phyloP scores from a whole-genome alignment of 2,329 filamentous ascomycete genomes.

The Neospermospora avenae region DNA sequence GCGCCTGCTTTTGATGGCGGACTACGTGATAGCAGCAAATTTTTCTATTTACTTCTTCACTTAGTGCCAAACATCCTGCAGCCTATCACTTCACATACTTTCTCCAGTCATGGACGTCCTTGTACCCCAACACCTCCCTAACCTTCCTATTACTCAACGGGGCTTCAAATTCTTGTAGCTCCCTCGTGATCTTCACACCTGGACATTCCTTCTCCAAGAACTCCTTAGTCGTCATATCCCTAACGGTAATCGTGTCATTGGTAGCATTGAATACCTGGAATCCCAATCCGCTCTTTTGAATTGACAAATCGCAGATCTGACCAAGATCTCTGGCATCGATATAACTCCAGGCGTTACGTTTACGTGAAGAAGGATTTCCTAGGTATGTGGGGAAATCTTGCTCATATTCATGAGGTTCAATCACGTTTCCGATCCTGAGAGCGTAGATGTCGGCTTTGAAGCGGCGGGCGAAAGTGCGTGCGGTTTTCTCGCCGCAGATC shows the following conservation, averaged over 20 bases:
- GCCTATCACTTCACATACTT: conserved; percentile 19
- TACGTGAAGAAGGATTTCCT: conserved; percentile 46
- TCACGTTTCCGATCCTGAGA: conserved; percentile 57
- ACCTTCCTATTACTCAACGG: conserved; percentile 61
- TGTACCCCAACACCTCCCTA: conserved; percentile 54
- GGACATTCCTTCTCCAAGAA: conserved; percentile 51
- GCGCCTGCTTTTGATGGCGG: too few relatives aligned
- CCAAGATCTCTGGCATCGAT: conserved; percentile 60
- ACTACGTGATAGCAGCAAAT: background rate
- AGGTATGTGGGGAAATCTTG: conserved; percentile 50
- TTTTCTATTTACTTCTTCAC: background rate
- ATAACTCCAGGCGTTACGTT: conserved; percentile 60
- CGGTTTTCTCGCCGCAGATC: conserved; percentile 55
- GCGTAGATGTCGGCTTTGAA: conserved; percentile 58
- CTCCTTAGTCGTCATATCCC: conserved; percentile 43
- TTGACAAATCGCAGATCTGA: conserved; percentile 54
- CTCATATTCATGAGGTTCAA: conserved; percentile 59
- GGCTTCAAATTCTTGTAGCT: conserved; percentile 57
- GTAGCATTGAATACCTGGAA: conserved; percentile 65
- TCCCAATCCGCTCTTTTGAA: conserved; percentile 52
- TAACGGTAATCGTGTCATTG: conserved; percentile 58
- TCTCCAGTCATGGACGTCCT: conserved; percentile 55
- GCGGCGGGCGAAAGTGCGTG: conserved; percentile 51
- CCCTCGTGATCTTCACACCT: conserved; percentile 47
- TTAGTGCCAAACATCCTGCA: background rate